Evolutionary conservation across 768 basidiomycete species (phyloP).

Genomic region (Boletus bicolor): DNA sequence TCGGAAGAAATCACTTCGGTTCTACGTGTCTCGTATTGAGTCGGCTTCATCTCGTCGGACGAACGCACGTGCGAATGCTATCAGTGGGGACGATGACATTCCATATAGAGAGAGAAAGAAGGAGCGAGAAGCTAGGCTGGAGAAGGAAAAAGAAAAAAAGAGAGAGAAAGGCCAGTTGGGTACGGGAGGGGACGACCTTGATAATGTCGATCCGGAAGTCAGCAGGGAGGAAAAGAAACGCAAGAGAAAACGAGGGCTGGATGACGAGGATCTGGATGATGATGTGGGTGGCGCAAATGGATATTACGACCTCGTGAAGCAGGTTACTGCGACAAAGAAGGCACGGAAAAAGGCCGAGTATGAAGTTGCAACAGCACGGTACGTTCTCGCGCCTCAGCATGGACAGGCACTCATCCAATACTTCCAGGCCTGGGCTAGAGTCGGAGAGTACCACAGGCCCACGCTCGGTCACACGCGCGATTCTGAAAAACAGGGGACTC

Average conservation of each 20-base stretch:
- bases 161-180: slow-evolving; percentile 34
- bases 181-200: slow-evolving; percentile 65
- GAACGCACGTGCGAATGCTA: slow-evolving; percentile 63
- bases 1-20: slow-evolving; percentile 78
- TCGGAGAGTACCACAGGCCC: slow-evolving; percentile 61
- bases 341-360: slow-evolving; percentile 79
- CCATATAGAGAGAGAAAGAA: slow-evolving; percentile 79
- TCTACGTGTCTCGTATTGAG: slow-evolving; percentile 92
- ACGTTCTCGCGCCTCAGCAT: slow-evolving; percentile 22
- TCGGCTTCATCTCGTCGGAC: slow-evolving; percentile 72
- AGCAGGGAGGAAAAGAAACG: slow-evolving; percentile 33
- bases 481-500: slow-evolving; percentile 91
- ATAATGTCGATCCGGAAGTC: slow-evolving; percentile 50
- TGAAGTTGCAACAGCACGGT: slow-evolving; percentile 64
- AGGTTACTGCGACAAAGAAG: slow-evolving; percentile 66
- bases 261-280: slow-evolving; percentile 40
- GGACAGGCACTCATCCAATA: slow-evolving; percentile 4
- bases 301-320: slow-evolving; percentile 90
- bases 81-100: slow-evolving; percentile 93
- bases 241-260: slow-evolving; percentile 37
- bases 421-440: slow-evolving; percentile 30
- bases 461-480: slow-evolving; percentile 84
- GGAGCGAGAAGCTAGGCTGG: slow-evolving; percentile 53
- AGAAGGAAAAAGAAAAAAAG: slow-evolving; percentile 41
- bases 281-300: slow-evolving; percentile 57